Evolutionary conservation across 768 basidiomycete species (phyloP).

Genomic region (Gloeopeniophorella convolvens): DNA sequence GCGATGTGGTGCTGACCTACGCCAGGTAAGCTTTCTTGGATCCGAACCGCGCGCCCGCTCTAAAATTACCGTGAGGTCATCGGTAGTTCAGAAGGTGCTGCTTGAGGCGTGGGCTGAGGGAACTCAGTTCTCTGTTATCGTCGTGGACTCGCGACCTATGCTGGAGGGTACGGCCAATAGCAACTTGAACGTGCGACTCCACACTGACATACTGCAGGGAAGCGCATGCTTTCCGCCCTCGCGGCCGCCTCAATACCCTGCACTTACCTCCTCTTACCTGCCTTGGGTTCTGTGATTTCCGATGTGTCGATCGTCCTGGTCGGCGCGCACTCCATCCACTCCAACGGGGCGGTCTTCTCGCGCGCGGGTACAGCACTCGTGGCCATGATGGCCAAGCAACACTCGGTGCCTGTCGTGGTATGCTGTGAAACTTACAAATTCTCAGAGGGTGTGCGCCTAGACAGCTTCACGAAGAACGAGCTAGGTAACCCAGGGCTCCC

Average conservation of each 20-base stretch:
- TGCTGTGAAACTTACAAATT: constrained; percentile 99
- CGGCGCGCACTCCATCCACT: constrained; percentile 90
- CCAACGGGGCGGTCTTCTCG: constrained; percentile 91
- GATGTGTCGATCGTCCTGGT: constrained; percentile 81
- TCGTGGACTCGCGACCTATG: constrained; percentile 92
- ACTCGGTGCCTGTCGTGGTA: constrained; percentile 88
- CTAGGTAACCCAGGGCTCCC: constrained; percentile 50
- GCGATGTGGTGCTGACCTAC: constrained; percentile 89
- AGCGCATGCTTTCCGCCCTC: constrained; percentile 64
- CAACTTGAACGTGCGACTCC: constrained; percentile 1
- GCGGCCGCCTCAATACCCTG: constrained; percentile 68
- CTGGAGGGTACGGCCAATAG: constrained; percentile 59
- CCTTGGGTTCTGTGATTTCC: constrained; percentile 71
- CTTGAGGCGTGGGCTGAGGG: constrained; percentile 68
- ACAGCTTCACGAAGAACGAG: constrained; percentile 95
- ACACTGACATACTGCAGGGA: constrained; percentile 44
- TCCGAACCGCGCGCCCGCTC: constrained; percentile 1
- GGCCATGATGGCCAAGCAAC: constrained; percentile 90
- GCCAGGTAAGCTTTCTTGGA: constrained; percentile 51
- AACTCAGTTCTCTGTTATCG: constrained; percentile 80
- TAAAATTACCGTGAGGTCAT: constrained; percentile 55
- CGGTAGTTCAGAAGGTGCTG: constrained; percentile 87
- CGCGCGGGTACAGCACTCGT: constrained; percentile 94
- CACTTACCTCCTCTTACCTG: constrained; percentile 88
- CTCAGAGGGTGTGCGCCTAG: constrained; percentile 85